Conservation (phyloP, 2,329 filamentous ascomycete genomes). For the Stachybotrys chartarum region DNA sequence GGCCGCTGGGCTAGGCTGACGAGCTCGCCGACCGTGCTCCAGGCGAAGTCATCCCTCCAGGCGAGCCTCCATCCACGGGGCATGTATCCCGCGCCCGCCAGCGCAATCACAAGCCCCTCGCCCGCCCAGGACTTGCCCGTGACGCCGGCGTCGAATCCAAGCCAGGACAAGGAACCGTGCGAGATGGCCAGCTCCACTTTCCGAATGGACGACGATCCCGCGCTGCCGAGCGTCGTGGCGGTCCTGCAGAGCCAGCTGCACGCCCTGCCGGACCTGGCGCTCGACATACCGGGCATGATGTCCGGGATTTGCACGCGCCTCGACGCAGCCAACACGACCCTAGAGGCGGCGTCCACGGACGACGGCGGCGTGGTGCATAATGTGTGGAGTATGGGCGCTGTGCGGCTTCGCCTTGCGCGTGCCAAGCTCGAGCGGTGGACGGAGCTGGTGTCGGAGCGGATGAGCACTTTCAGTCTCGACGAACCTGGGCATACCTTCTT, state of each 20-base stretch:
- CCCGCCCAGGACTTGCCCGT: not conserved
- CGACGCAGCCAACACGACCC: constrained; percentile 31
- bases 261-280: constrained; percentile 34
- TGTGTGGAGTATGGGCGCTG: constrained; percentile 40
- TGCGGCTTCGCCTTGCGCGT: constrained; percentile 38
- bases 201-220: constrained; percentile 25
- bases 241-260: constrained; percentile 33
- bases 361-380: constrained; percentile 32
- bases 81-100: not conserved
- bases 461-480: constrained; percentile 13
- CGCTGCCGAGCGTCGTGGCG: constrained; percentile 30
- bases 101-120: too few relatives aligned
- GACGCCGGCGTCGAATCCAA: constrained; percentile 4
- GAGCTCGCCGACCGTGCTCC: constrained; percentile 24
- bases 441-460: constrained; percentile 33
- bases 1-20: constrained; percentile 43
- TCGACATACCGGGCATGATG: constrained; percentile 37
- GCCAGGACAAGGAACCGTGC: constrained; percentile 6
- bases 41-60: not conserved
- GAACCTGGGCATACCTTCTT: constrained; percentile 3
- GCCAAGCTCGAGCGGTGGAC: constrained; percentile 40
- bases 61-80: not conserved
- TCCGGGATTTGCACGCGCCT: constrained; percentile 32
- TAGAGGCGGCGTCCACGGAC: constrained; percentile 22
- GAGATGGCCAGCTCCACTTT: constrained; percentile 13